These are phyloP conservation scores for Xylariaceae sp. DNA, from an alignment of 2,329 filamentous ascomycete species.

Conservation along the genomic window DNA sequence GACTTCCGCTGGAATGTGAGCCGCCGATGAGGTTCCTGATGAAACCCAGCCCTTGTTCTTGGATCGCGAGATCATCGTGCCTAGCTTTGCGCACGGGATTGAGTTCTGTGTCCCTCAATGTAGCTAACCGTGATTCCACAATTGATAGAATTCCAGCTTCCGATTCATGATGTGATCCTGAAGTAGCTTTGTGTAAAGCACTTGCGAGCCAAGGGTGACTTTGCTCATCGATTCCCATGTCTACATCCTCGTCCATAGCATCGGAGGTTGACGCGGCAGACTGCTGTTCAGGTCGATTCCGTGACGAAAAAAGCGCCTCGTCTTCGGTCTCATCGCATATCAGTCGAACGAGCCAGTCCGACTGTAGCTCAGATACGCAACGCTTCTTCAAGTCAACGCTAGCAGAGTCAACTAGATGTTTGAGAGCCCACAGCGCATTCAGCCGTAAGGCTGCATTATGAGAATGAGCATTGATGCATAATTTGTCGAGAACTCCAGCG, in stretches of 20 bases:
- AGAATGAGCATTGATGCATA: slow-evolving; percentile 83
- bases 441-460: slow-evolving; percentile 73
- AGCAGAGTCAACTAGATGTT: slow-evolving; percentile 77
- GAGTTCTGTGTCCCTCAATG: slow-evolving; percentile 61
- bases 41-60: slow-evolving; percentile 87
- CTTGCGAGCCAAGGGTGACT: slow-evolving; percentile 22
- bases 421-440: slow-evolving; percentile 89
- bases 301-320: slow-evolving; percentile 41
- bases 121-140: slow-evolving; percentile 47
- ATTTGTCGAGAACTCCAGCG: slow-evolving; percentile 66
- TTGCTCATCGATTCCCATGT: slow-evolving; percentile 50
- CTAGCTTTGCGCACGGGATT: slow-evolving; percentile 65
- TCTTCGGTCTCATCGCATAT: slow-evolving; percentile 64
- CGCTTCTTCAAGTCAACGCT: slow-evolving; percentile 69
- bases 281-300: slow-evolving; percentile 29
- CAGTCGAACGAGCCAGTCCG: slow-evolving; percentile 75
- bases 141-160: slow-evolving; percentile 38
- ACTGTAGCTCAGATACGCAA: slow-evolving; percentile 71
- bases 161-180: slow-evolving; percentile 10
- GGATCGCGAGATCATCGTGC: slow-evolving; percentile 76
- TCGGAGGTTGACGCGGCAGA: slow-evolving; percentile 27
- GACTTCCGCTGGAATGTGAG: slow-evolving; percentile 42
- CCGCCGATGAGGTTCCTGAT: slow-evolving; percentile 84
- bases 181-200: slow-evolving; percentile 16
- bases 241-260: slow-evolving; percentile 55